Conservation (phyloP, 2,329 filamentous ascomycete species). For the Xylaria sp. region DNA sequence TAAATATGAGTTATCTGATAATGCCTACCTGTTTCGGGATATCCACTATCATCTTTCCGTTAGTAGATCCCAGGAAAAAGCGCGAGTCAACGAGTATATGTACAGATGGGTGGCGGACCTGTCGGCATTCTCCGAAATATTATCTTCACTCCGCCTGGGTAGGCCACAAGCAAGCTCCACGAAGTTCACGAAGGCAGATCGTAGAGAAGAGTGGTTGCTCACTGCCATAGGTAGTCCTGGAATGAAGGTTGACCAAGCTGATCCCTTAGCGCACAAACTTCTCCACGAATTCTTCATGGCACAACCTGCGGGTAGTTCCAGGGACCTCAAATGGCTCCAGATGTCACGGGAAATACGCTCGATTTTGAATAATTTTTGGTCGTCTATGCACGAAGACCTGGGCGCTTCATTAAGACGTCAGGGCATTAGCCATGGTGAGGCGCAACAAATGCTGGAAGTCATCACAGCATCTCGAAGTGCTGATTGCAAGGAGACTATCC, state of each 20-base stretch:
- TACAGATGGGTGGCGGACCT: background rate
- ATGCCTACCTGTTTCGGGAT: background rate
- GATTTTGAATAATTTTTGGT: background rate
- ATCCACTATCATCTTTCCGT: slow-evolving; percentile 1
- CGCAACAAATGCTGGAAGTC: background rate
- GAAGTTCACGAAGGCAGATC: background rate
- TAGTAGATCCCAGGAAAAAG: background rate
- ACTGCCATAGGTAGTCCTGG: background rate
- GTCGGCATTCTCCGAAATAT: background rate
- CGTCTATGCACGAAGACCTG: background rate
- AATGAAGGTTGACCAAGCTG: background rate
- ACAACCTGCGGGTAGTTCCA: background rate
- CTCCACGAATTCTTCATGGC: background rate
- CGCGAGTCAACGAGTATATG: background rate
- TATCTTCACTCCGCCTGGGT: background rate
- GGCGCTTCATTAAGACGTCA: background rate
- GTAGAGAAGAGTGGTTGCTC: background rate
- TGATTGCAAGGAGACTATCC: background rate
- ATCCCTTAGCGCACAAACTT: background rate
- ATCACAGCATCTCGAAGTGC: background rate
- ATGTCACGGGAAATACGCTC: background rate
- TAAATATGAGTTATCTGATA: background rate
- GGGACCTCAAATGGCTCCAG: background rate
- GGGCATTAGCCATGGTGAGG: background rate
- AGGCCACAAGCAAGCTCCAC: background rate